Base-by-base conservation (phyloP, 208 protist genomes). In the Leishmania arabica region DNA sequence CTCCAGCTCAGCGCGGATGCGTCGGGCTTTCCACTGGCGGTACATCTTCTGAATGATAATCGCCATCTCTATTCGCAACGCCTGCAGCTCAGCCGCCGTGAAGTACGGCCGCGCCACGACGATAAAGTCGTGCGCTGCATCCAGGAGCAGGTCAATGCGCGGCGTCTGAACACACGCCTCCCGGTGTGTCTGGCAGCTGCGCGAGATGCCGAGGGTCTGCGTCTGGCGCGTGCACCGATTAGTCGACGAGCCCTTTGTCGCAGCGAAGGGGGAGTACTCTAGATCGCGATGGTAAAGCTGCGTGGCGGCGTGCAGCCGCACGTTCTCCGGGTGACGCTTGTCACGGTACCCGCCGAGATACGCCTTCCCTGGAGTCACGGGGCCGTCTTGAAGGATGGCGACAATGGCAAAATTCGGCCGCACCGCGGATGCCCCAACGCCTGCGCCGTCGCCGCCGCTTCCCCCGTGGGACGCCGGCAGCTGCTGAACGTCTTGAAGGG, bases 261-360 rank as follows among this genome's bases (percentile, higher is more conserved):
- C 65, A 62, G 86, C 84, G 75, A 93, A 88, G 19, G 92, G 91
- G 51, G 84, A 91, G 87, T 96, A 93, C 37, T 87, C 79, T 3
- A 95, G 84, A 68, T 93, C 88, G 54, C 79, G 82, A 75, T 93
- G 85, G 83, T 91, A 93, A 42, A 98, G 96, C 87, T 99, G 98
- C 19, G 94, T 96, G 47, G 88, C 66, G 34, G 97, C 98, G 92
- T 99, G 95, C 80, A 98, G 91, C 70, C 93, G 97, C 56, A 95
- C 84, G 8, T 88, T 84, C 11, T 85, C 85, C 54, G 89, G 91
- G 53, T 93, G 85, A n/a, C 82, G 85, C 78, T 88, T 91, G 66
- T 97, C 80, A 21, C 96, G 91, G 86, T 95, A 99, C 45, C 98
- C 98, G 40, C 98, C 98, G 37, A 99, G 79, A 78, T 98, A 99